Percentiles rank a stretch among this genome's conserved stretches.
Evolutionary conservation across 768 basidiomycete species (phyloP).

Genomic region (Serendipita sp.): DNA sequence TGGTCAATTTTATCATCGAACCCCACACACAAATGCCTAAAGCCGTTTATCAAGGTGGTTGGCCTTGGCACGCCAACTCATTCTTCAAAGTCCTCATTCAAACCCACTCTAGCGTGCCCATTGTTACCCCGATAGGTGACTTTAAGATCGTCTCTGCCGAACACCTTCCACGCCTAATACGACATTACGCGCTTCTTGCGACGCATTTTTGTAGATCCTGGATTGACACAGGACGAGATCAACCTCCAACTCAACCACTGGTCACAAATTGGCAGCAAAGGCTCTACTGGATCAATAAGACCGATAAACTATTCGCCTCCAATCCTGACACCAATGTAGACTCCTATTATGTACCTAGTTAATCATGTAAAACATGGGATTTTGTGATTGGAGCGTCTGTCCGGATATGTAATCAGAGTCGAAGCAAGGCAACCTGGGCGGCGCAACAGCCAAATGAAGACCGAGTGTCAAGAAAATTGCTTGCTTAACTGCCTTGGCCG

Average conservation of each 20-base stretch:
- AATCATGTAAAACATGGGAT: no score
- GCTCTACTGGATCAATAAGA: not conserved
- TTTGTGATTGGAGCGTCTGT: no score
- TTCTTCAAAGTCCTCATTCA: conserved; percentile 94
- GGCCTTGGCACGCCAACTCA: conserved; percentile 74
- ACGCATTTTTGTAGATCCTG: conserved; percentile 87
- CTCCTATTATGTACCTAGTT: no score
- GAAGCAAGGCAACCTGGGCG: no score
- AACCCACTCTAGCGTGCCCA: conserved; percentile 75
- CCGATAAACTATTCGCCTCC: not conserved
- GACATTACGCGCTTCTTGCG: conserved; percentile 72
- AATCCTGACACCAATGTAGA: not conserved
- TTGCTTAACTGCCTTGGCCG: not conserved
- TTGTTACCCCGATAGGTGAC: conserved; percentile 80
- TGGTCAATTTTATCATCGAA: conserved; percentile 92
- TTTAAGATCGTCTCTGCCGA: conserved; percentile 89
- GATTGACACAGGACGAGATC: conserved; percentile 49
- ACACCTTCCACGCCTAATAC: conserved; percentile 70
- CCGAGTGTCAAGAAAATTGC: no score
- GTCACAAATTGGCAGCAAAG: not conserved
- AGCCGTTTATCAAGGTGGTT: conserved; percentile 66
- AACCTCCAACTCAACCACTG: not conserved
- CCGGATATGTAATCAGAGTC: no score
- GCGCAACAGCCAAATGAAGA: no score
- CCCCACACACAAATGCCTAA: conserved; percentile 76